These are phyloP conservation scores for Durusdinium trenchii DNA, from an alignment of 73 alveolate species.

Conservation along the genomic window DNA sequence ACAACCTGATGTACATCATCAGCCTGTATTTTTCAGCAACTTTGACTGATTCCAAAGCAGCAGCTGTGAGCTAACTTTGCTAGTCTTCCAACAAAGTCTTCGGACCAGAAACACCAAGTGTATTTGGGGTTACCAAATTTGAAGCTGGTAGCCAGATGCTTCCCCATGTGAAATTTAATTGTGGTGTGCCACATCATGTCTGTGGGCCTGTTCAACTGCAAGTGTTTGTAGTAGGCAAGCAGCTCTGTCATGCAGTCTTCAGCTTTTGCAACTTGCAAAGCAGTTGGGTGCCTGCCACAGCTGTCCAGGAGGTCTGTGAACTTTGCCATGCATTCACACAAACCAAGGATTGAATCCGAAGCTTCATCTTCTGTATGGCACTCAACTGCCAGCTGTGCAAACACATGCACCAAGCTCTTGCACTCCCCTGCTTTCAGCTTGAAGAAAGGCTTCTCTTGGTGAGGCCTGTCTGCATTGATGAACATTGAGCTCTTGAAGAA, in stretches of 20 bases:
- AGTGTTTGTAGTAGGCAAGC: background rate
- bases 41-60: background rate
- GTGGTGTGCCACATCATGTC: background rate
- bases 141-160: background rate
- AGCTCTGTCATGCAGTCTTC: background rate
- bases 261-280: background rate
- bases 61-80: background rate
- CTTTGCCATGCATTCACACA: background rate
- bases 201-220: background rate
- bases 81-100: background rate
- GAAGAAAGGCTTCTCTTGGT: background rate
- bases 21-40: background rate
- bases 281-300: background rate
- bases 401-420: background rate
- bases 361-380: background rate
- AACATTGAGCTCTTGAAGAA: background rate
- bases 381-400: background rate
- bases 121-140: background rate
- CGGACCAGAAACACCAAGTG: background rate
- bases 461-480: background rate
- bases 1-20: background rate
- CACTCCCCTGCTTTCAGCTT: background rate
- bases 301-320: background rate
- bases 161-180: background rate
- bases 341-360: background rate